Conservation (phyloP, 1,284 basidiomycete species). For the Coniophora puteana region DNA sequence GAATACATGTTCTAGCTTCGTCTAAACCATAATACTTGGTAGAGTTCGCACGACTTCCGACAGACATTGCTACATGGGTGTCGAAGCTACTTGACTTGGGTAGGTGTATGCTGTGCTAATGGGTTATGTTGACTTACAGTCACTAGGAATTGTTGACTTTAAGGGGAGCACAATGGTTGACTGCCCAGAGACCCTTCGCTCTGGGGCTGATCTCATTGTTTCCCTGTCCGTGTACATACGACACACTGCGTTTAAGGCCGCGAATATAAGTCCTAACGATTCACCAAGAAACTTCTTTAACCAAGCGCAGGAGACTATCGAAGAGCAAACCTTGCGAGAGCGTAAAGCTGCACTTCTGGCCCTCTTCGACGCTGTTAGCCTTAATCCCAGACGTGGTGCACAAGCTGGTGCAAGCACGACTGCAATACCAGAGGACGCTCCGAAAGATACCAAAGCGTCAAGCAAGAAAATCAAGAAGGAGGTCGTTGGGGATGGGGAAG, state of each 20-base stretch:
- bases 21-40: slow-evolving; percentile 10
- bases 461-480: slow-evolving; percentile 40
- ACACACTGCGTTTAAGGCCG: slow-evolving; percentile 56
- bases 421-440: slow-evolving; percentile 34
- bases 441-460: slow-evolving; percentile 19
- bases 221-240: slow-evolving; percentile 67
- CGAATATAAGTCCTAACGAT: no score
- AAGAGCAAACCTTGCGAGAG: slow-evolving; percentile 73
- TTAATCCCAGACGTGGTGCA: slow-evolving; percentile 50
- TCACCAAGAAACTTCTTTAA: slow-evolving; percentile 43
- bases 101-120: slow-evolving; percentile 23
- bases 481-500: slow-evolving; percentile 63
- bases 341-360: slow-evolving; percentile 66
- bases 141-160: slow-evolving; percentile 58
- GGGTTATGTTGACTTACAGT: slow-evolving; percentile 2
- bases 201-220: slow-evolving; percentile 69
- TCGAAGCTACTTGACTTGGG: slow-evolving; percentile 70
- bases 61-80: slow-evolving; percentile 67
- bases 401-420: slow-evolving; percentile 31
- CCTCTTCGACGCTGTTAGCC: slow-evolving; percentile 61
- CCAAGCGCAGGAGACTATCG: slow-evolving; percentile 71
- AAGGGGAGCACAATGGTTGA: slow-evolving; percentile 64
- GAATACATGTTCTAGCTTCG: not conserved
- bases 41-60: slow-evolving; percentile 75
- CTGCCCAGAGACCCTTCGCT: slow-evolving; percentile 59